Base-by-base conservation (phyloP, 2,329 filamentous ascomycete species). In the Orbilia quercus region DNA sequence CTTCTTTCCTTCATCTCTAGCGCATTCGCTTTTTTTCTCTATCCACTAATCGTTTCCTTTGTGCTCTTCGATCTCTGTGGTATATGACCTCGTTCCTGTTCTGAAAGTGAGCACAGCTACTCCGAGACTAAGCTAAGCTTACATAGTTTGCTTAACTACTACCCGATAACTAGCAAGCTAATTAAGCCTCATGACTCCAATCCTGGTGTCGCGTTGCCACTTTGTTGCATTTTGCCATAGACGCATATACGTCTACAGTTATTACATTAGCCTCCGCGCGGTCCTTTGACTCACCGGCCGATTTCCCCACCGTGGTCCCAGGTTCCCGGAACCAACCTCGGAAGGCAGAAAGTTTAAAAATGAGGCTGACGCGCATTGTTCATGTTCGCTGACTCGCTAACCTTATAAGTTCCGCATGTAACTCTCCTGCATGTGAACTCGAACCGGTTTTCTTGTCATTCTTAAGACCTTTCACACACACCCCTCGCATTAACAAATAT, bases 251-350 rank as follows among this genome's bases (percentile, higher is more conserved):
- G 53, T 44, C 53, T 34, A 31, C 23, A 12, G 14, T 12, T 57
- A 57, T 44, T 25, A 22, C 40, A 36, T 22, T 48, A 59, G 42
- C 28, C 40, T 23, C 23, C 42, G 28, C 55, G 28, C 40, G 12
- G 6, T 12, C 18, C 18, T 59, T 59, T 59, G 55, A 59, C 40
- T 59, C 55, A 59, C 55, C 7, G 42, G 50, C 28, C 44, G 6
- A 16, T 4, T 31, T 48, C 40, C 40, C 48, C 55, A 25, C 20
- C 31, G 18, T 25, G 14, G 40, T 40, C 22, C 55, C 55, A 47
- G 16, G 14, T 36, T 48, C 42, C 20, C 40, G 55, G 44, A 22
- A 31, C 44, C 55, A 42, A n/a, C 42, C 55, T 47, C 23, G 55
- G 40, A 25, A 38, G 40, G 42, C 55, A 1, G 22, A 23, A 23